These are phyloP conservation scores for Syzygium oleosum DNA, from an alignment of 345 rosid genomes.

Conservation along the genomic window DNA sequence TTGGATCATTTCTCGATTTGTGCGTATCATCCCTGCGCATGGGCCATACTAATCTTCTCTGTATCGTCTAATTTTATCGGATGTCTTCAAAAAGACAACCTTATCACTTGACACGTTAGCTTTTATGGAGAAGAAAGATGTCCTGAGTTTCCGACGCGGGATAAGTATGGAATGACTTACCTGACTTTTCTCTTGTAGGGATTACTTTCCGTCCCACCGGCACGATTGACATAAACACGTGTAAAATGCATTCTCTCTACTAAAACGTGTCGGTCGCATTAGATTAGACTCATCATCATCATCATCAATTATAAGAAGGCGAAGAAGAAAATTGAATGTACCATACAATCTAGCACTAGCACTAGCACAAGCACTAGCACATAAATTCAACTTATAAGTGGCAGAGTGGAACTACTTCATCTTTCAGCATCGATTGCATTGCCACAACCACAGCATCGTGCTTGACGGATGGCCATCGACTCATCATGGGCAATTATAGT, in stretches of 20 bases:
- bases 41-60: neutral
- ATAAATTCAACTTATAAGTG: neutral
- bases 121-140: neutral
- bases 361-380: neutral
- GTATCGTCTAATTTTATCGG: neutral
- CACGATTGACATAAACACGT: neutral
- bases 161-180: neutral
- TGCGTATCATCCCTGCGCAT: neutral
- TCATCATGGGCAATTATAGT: neutral
- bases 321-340: neutral
- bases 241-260: too few species aligned
- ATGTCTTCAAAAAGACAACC: rapidly evolving
- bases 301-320: too few species aligned
- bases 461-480: neutral
- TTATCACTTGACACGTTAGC: neutral
- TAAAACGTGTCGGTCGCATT: too few species aligned
- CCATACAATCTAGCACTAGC: neutral
- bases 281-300: too few species aligned
- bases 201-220: neutral
- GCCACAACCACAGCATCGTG: neutral
- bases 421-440: neutral
- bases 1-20: neutral
- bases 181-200: neutral
- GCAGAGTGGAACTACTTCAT: neutral
- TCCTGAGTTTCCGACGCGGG: neutral